Base-by-base conservation (phyloP, 805 yeast genomes). In the Candida awuae region DNA sequence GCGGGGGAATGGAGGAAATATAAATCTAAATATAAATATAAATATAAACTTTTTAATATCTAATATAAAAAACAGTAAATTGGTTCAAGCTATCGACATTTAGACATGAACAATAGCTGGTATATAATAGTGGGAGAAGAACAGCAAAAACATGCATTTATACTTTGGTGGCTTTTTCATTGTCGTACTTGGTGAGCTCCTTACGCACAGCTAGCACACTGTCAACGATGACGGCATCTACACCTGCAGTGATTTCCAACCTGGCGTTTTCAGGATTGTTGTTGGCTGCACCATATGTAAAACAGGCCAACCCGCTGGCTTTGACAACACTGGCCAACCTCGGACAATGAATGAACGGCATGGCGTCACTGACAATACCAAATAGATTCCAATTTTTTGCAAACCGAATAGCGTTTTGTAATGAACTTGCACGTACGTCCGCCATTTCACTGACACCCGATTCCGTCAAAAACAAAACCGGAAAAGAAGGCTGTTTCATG, bases 141-240 rank as follows among this genome's bases (percentile, higher is more conserved):
- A n/a, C n/a, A n/a, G n/a, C n/a, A n/a, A n/a, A n/a, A n/a, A n/a
- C n/a, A n/a, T n/a, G n/a, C n/a, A n/a, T n/a, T n/a, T n/a, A n/a
- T n/a, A 25, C 3, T 13, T 7, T 17, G 4, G 13, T 25, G 1
- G 25, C 19, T 14, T 20, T 19, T 19, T 23, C 8, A 17, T 20
- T 4, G 29, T 41, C 52, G 13, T 50, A 56, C 34, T 55, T 57
- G 2, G 63, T 73, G 45, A 88, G 67, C 7, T 84, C 95, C 51
- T 81, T 81, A 55, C 95, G 70, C n/a, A 88, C 94, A 0, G 95
- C 96, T 53, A 88, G 67, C 2, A 90, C 97, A 39, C 85, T 80
- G 61, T 90, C 97, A 3, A 85, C 97, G 62, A 90, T 90, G n/a
- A 90, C 97, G 0, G 98, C 98, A 67, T 90, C 97, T 10, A 90